Evolutionary conservation across 169 alveolate species (phyloP).

Genomic region (Fabrea salina): DNA sequence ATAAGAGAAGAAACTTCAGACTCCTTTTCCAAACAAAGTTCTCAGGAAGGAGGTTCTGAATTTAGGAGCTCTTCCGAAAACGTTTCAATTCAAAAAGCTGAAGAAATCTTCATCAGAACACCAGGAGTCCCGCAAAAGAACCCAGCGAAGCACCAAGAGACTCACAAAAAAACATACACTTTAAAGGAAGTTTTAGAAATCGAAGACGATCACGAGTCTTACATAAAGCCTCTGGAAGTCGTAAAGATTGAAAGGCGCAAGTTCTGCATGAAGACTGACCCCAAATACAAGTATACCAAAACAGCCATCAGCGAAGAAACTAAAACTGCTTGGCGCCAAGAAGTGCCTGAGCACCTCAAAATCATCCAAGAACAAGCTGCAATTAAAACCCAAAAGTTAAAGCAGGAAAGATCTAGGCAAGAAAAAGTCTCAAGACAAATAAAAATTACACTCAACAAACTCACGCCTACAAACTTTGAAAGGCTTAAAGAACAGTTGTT

Average conservation of each 20-base stretch:
- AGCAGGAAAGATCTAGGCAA: background rate
- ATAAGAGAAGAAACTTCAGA: too few relatives aligned
- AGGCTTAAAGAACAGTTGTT: constrained; percentile 13
- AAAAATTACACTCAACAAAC: constrained; percentile 24
- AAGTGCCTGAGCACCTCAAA: background rate
- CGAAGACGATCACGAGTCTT: background rate
- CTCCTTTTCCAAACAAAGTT: too few relatives aligned
- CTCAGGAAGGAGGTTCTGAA: too few relatives aligned
- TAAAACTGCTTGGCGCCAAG: background rate
- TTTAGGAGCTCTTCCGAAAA: too few relatives aligned
- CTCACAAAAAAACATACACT: background rate
- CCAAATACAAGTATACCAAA: too few relatives aligned
- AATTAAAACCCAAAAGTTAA: background rate
- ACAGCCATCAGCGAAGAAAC: too few relatives aligned
- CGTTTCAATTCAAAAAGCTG: too few relatives aligned
- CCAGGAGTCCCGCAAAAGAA: too few relatives aligned
- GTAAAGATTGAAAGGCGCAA: background rate
- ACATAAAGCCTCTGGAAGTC: background rate
- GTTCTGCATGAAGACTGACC: too few relatives aligned
- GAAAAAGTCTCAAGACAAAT: constrained; percentile 16
- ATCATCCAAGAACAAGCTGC: background rate
- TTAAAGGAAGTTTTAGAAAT: background rate
- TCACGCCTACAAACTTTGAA: constrained; percentile 22
- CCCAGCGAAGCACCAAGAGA: too few relatives aligned
- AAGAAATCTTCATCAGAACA: too few relatives aligned